phyloP scores from a whole-genome alignment of 495 filamentous ascomycete genomes.

The Astrothelium subdiscretum region DNA sequence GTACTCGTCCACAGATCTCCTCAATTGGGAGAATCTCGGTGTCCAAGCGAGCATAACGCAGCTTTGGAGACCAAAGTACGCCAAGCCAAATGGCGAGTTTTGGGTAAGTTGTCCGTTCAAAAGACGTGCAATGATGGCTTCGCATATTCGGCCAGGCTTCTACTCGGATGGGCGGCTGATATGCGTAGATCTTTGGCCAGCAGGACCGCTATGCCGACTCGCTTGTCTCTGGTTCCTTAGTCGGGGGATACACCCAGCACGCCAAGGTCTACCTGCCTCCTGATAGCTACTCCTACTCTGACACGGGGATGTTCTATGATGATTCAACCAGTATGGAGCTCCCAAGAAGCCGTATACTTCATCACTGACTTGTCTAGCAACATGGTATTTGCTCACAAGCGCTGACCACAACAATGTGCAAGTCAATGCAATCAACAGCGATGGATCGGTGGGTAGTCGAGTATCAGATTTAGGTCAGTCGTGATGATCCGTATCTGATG shows the following conservation, averaged over 20 bases:
- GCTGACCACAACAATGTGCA: slow-evolving; percentile 39
- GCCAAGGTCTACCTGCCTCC: slow-evolving; percentile 34
- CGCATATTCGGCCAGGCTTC: background rate
- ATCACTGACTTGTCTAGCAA: slow-evolving; percentile 16
- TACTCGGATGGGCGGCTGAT: background rate
- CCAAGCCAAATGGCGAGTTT: slow-evolving; percentile 34
- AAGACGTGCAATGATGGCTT: background rate
- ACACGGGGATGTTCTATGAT: slow-evolving; percentile 38
- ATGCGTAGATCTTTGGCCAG: slow-evolving; percentile 34
- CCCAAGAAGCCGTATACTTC: slow-evolving; percentile 2
- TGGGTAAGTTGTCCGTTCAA: slow-evolving; percentile 20
- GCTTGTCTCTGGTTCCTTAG: slow-evolving; percentile 25
- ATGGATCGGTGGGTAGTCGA: slow-evolving; percentile 27
- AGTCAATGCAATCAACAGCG: slow-evolving; percentile 34
- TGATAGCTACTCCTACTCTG: slow-evolving; percentile 33
- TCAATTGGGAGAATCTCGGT: slow-evolving; percentile 30
- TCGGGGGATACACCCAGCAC: slow-evolving; percentile 25
- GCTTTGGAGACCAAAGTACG: slow-evolving; percentile 35
- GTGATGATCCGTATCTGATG: background rate
- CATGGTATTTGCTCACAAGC: slow-evolving; percentile 35
- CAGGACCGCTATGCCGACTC: slow-evolving; percentile 35
- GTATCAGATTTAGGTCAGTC: slow-evolving; percentile 22
- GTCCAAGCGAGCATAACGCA: slow-evolving; percentile 1
- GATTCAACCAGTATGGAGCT: slow-evolving; percentile 13
- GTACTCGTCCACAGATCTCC: slow-evolving; percentile 35